phyloP scores from a whole-genome alignment of 1,284 basidiomycete genomes.

The Uromyces viciae-fabae region DNA sequence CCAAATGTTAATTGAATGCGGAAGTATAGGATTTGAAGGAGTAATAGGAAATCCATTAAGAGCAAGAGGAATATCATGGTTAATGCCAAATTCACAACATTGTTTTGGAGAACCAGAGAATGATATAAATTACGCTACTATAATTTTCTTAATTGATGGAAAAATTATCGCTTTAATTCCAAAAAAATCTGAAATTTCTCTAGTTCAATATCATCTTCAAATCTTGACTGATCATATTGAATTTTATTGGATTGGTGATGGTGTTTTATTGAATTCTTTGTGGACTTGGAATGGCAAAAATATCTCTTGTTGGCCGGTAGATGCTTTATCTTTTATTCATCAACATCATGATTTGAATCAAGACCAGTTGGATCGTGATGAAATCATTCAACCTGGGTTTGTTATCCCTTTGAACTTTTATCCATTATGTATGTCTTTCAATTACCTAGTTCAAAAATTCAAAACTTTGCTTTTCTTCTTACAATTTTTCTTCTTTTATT shows the following conservation, averaged over 20 bases:
- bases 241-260: slow-evolving; percentile 98
- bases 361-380: too few relatives aligned
- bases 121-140: slow-evolving; percentile 87
- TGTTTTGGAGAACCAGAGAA: slow-evolving; percentile 89
- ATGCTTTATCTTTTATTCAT: too few relatives aligned
- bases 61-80: slow-evolving; percentile 91
- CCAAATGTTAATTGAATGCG: slow-evolving; percentile 62
- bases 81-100: slow-evolving; percentile 88
- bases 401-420: slow-evolving; percentile 89
- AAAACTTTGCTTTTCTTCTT: not conserved
- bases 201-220: slow-evolving; percentile 96
- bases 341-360: too few relatives aligned
- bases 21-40: slow-evolving; percentile 89
- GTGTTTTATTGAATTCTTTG: slow-evolving; percentile 86
- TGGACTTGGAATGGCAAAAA: slow-evolving; percentile 93
- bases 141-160: slow-evolving; percentile 92
- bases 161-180: slow-evolving; percentile 74
- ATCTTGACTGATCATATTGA: slow-evolving; percentile 93
- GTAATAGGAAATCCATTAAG: slow-evolving; percentile 79
- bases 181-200: slow-evolving; percentile 56
- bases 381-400: slow-evolving; percentile 74
- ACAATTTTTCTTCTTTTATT: not conserved
- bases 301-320: slow-evolving; percentile 90
- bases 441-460: slow-evolving; percentile 23
- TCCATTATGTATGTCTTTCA: slow-evolving; percentile 71